Evolutionary conservation across 2,329 filamentous ascomycete species (phyloP), one percentile per base, ranked within the genome.

Genomic region (Fusarium stilboides): DNA sequence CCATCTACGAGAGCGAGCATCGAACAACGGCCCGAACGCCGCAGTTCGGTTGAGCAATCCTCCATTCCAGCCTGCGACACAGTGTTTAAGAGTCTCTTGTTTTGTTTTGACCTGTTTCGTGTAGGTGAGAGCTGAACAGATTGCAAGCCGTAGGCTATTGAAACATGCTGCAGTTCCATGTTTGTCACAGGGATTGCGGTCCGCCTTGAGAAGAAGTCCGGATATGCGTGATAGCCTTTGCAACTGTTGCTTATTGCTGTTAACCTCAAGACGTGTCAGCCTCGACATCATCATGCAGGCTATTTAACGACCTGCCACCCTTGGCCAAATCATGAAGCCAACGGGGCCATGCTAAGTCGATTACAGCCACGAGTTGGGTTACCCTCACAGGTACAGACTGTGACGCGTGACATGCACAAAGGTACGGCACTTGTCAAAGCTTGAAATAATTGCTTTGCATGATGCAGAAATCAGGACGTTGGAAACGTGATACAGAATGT

Each of bases 11-110:
- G 45, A 26, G 51, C 24, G 45, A 26, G 51, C 24, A 46, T 68
- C 57, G 59, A 45, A 44, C 39, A 68, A 65, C 65, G 65, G 65
- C 56, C 62, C 49, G 62, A 65, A 65, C 62, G 61, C 62, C 60
- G 62, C 46, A 55, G 31, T 40, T 31, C 10, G n/a, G 44, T 43
- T 65, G 24, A 36, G 36, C 15, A 37, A 44, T 47, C 42, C 46
- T 45, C 34, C 49, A 69, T 62, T 69, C 34, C 31, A 63, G 36
- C 45, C 42, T 55, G 34, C 17, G 45, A 58, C 61, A 69, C 57
- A 52, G 51, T 57, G 51, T 17, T 54, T 14, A 22, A 31, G 50
- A 20, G 22, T 28, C 13, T 24, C 20, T 24, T 42, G 22, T 22
- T 9, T 33, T 28, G 37, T 19, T 46, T 31, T 53, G 39, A n/a